These are phyloP conservation scores for Arachnomyces sp. DNA, from an alignment of 2,329 filamentous ascomycete species.

Conservation along the genomic window DNA sequence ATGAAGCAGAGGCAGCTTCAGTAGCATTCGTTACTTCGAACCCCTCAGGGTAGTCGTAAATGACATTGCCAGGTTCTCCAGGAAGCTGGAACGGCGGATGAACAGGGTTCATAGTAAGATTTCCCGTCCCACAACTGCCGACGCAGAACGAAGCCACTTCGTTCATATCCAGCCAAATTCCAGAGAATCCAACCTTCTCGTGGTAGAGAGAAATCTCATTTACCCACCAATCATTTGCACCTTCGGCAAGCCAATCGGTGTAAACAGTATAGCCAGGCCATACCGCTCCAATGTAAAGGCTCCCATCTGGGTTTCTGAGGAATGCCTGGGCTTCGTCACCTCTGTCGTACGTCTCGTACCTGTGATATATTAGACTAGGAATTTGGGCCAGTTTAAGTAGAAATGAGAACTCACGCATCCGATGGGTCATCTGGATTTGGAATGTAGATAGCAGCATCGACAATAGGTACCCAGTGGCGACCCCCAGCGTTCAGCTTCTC, in stretches of 20 bases:
- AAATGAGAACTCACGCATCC: constrained; percentile 48
- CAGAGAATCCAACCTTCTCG: constrained; percentile 46
- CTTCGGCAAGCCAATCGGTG: constrained; percentile 52
- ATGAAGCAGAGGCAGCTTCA: constrained; percentile 53
- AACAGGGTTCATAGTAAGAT: constrained; percentile 58
- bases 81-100: constrained; percentile 59
- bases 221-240: constrained; percentile 53
- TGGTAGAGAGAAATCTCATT: constrained; percentile 46
- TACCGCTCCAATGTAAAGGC: constrained; percentile 46
- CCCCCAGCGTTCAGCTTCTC: constrained; percentile 44
- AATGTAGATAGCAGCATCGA: constrained; percentile 59
- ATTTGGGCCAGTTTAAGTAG: constrained; percentile 8
- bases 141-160: constrained; percentile 59
- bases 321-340: constrained; percentile 44
- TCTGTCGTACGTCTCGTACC: constrained; percentile 45
- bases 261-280: constrained; percentile 55
- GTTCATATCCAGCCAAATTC: constrained; percentile 54
- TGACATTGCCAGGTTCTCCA: constrained; percentile 53
- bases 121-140: constrained; percentile 60
- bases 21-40: constrained; percentile 62
- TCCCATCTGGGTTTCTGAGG: constrained; percentile 47
- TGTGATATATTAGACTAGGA: constrained; percentile 29
- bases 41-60: constrained; percentile 57
- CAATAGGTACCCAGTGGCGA: constrained; percentile 53
- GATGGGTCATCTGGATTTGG: constrained; percentile 61